phyloP scores from a whole-genome alignment of 2,329 filamentous ascomycete species.

The Zarea fungicola region DNA sequence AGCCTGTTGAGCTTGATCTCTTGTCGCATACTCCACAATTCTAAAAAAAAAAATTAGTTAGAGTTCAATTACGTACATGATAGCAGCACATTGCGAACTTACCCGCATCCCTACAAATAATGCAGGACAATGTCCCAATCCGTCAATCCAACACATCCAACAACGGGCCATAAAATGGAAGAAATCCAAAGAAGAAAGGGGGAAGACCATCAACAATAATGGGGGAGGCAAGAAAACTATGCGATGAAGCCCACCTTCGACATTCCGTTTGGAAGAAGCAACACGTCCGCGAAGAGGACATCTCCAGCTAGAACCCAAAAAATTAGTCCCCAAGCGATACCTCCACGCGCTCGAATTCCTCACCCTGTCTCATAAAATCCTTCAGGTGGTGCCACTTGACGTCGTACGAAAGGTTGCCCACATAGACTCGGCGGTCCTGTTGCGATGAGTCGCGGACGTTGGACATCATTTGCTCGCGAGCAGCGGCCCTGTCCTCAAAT shows the following conservation, averaged over 20 bases:
- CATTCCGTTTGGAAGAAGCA: slow-evolving; percentile 99
- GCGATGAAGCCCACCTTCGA: slow-evolving; percentile 99
- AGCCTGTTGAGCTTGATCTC: slow-evolving; percentile 97
- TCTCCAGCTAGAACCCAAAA: slow-evolving; percentile 71
- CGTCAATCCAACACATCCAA: slow-evolving; percentile 97
- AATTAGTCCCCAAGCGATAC: slow-evolving; percentile 33
- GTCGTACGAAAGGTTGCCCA: slow-evolving; percentile 98
- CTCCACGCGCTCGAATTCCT: slow-evolving; percentile 33
- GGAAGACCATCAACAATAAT: not conserved
- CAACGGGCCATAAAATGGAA: slow-evolving; percentile 58
- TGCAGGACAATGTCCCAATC: slow-evolving; percentile 85
- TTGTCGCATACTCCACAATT: slow-evolving; percentile 99
- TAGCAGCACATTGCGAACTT: slow-evolving; percentile 42
- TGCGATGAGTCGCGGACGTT: slow-evolving; percentile 91
- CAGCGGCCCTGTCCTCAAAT: slow-evolving; percentile 75
- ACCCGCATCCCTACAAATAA: slow-evolving; percentile 99
- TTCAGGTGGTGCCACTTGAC: slow-evolving; percentile 99
- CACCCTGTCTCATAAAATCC: slow-evolving; percentile 99
- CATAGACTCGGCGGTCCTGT: slow-evolving; percentile 98
- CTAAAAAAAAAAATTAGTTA: slow-evolving; percentile 42
- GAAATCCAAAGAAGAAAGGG: slow-evolving; percentile 65
- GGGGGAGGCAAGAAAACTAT: slow-evolving; percentile 53
- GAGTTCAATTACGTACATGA: slow-evolving; percentile 14
- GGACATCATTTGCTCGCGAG: slow-evolving; percentile 95
- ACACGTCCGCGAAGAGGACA: slow-evolving; percentile 98